phyloP scores from a whole-genome alignment of 345 rosid genomes.

The Populus nigra region DNA sequence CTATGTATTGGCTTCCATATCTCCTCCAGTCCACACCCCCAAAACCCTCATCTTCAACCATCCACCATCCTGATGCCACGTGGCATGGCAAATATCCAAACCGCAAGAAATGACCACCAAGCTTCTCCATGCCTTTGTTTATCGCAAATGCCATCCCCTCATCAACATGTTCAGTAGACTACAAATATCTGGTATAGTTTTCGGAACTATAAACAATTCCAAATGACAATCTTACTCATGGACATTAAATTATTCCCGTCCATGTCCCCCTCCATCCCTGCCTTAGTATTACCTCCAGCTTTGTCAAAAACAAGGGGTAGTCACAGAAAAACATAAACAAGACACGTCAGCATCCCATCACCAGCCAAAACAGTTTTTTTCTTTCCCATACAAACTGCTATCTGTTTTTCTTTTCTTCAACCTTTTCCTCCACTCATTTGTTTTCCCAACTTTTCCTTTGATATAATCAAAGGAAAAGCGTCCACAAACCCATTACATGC shows the following conservation, averaged over 20 bases:
- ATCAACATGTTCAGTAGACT: constrained; percentile 39
- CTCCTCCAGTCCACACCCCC: constrained; percentile 49
- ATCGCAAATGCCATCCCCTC: constrained; percentile 49
- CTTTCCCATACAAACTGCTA: constrained; percentile 39
- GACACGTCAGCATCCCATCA: constrained; percentile 40
- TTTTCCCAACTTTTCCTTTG: constrained; percentile 10
- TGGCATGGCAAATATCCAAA: constrained; percentile 53
- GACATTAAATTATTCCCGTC: neutral
- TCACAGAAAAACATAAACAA: constrained; percentile 35
- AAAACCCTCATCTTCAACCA: constrained; percentile 51
- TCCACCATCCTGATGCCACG: constrained; percentile 44
- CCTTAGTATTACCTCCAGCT: constrained; percentile 30
- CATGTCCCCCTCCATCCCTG: constrained; percentile 12
- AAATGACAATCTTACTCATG: constrained; percentile 6
- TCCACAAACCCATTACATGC: neutral
- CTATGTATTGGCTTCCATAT: neutral
- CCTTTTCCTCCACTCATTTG: constrained; percentile 39
- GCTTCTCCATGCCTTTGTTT: constrained; percentile 47
- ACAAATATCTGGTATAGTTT: neutral
- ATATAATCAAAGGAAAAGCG: neutral
- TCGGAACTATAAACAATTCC: too few species aligned
- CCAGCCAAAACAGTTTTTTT: constrained; percentile 5
- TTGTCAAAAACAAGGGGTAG: constrained; percentile 37
- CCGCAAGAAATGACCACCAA: constrained; percentile 44
- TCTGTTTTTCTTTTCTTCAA: constrained; percentile 31